Evolutionary conservation across 225 moss, liverwort and hornwort species (phyloP), one percentile per base, ranked within the genome.

Genomic region (Bryum argenteum): DNA sequence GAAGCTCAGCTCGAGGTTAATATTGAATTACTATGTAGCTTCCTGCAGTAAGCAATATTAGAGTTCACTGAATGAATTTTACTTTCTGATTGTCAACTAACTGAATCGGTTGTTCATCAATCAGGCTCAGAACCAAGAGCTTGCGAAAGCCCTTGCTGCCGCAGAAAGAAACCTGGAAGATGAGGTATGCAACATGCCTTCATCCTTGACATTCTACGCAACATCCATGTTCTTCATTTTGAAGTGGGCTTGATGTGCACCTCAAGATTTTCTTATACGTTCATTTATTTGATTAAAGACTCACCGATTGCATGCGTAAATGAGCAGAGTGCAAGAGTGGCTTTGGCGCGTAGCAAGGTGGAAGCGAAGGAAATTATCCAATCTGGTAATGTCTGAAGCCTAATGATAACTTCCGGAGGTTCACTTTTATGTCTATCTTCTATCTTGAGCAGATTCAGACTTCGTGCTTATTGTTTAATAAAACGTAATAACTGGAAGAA

Each of bases 91-190:
- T 33, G 63, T 26, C 33, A 33, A 33, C 33, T 33, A 33, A 33
- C 33, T 6, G 5, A 33, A 33, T 33, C 4, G 33, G 33, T 33
- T 33, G 33, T 33, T 33, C 33, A 33, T 33, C 33, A 33, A 33
- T 69, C 82, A 88, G 88, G 82, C 87, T 54, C 85, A 89, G 69
- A 93, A 89, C 67, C 87, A 89, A 67, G 89, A 82, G 66, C 79
- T 93, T 54, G 87, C 93, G 17, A 93, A 88, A 75, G 79, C 85
- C 67, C 85, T 93, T 47, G 93, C 93, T 70, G 85, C 83, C 75
- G 88, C 87, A 52, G 90, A 93, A 80, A 73, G 93, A 78, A 83
- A 90, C 37, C 71, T 93, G 58, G 90, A 93, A 79, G 89, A 89
- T 54, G 81, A 87, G 82, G 88, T 88, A 28, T 61, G 66, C 26